phyloP scores from a whole-genome alignment of 805 yeast genomes.

The Maudiozyma pseudohumilis region DNA sequence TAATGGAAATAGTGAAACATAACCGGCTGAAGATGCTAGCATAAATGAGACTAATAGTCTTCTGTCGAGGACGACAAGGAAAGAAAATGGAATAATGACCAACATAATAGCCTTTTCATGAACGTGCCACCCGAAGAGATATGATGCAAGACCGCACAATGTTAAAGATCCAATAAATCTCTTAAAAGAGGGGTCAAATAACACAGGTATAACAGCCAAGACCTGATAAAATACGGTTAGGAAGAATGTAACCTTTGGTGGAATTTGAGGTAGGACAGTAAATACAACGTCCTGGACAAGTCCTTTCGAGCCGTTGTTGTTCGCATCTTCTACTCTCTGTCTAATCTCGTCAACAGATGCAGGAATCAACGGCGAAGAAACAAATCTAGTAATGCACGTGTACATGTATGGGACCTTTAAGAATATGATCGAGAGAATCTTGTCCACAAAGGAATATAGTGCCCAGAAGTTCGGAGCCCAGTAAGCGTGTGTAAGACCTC shows the following conservation, averaged over 20 bases:
- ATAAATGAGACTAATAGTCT: constrained; percentile 63
- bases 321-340: constrained; percentile 19
- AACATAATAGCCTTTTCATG: constrained; percentile 95
- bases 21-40: constrained; percentile 67
- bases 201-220: constrained; percentile 61
- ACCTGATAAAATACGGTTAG: constrained; percentile 79
- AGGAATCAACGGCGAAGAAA: constrained; percentile 28
- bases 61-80: constrained; percentile 61
- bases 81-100: constrained; percentile 78
- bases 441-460: constrained; percentile 71
- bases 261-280: constrained; percentile 66
- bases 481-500: constrained; percentile 95
- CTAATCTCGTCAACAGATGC: constrained; percentile 24
- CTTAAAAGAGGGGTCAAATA: constrained; percentile 61
- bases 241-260: constrained; percentile 67
- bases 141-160: constrained; percentile 83
- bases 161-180: constrained; percentile 79
- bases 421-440: constrained; percentile 43
- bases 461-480: constrained; percentile 99
- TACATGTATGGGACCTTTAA: constrained; percentile 37
- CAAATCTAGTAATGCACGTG: constrained; percentile 29
- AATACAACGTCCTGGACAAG: constrained; percentile 86
- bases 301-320: constrained; percentile 62
- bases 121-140: constrained; percentile 96
- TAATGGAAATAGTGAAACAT: constrained; percentile 81